These are phyloP conservation scores for Akanthomyces lecanii DNA, from an alignment of 2,329 filamentous ascomycete genomes.

Conservation along the genomic window DNA sequence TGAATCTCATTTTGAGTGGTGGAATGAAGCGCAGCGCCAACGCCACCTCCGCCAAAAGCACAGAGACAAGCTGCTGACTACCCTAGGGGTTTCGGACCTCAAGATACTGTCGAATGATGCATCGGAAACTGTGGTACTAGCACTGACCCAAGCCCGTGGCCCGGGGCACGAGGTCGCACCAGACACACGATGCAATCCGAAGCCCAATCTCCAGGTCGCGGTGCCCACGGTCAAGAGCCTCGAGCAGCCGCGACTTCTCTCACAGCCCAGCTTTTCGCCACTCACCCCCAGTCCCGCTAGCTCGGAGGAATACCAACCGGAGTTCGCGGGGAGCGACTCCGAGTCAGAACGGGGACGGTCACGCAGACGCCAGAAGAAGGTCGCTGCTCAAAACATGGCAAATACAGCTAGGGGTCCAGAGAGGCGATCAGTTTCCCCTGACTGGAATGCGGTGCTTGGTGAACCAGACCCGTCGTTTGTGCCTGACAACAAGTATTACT, in stretches of 20 bases:
- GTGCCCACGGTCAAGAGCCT: not conserved
- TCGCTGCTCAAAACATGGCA: not conserved
- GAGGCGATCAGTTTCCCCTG: conserved; percentile 21
- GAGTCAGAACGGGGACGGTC: not conserved
- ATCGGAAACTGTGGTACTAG: not conserved
- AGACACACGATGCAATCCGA: not conserved
- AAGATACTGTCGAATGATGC: not conserved
- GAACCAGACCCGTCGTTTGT: conserved; percentile 23
- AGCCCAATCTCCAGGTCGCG: not conserved
- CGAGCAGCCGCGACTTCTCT: not conserved
- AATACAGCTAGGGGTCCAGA: not conserved
- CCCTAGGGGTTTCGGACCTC: conserved; percentile 14
- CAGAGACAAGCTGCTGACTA: conserved; percentile 20
- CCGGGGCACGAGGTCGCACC: not conserved
- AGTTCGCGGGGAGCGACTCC: not conserved
- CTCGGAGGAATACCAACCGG: not conserved
- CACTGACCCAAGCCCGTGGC: not conserved
- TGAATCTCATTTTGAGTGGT: conserved; percentile 28
- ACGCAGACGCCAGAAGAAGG: not conserved
- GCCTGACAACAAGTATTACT: conserved; percentile 29
- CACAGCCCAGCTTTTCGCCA: not conserved
- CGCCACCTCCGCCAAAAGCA: conserved; percentile 32
- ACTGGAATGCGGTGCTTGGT: conserved; percentile 26
- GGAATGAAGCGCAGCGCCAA: conserved; percentile 24
- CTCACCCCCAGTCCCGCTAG: not conserved